A percentile compares a stretch with the other conserved stretches of the same genome.
phyloP scores from a whole-genome alignment of 495 filamentous ascomycete species.

The Articulospora tetracladia region DNA sequence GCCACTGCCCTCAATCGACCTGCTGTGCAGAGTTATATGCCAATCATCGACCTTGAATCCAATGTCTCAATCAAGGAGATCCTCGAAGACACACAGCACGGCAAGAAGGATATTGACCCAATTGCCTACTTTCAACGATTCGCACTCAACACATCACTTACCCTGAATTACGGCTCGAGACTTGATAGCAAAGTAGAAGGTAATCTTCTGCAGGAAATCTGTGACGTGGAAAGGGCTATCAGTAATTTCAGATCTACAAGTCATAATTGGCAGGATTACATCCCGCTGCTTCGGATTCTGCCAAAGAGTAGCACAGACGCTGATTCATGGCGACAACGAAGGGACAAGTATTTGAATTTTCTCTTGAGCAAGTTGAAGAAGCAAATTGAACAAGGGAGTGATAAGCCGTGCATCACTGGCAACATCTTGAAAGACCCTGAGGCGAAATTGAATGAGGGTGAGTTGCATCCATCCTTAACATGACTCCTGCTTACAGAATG shows the following conservation, averaged over 20 bases:
- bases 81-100: conserved; percentile 50
- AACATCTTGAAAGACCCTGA: conserved; percentile 65
- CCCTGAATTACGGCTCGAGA: conserved; percentile 62
- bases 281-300: conserved; percentile 56
- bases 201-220: conserved; percentile 56
- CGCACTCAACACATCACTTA: conserved; percentile 62
- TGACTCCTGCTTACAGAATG: conserved; percentile 13
- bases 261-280: conserved; percentile 71
- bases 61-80: conserved; percentile 63
- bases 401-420: conserved; percentile 68
- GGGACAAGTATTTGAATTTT: conserved; percentile 55
- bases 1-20: conserved; percentile 66
- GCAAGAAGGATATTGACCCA: conserved; percentile 59
- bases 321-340: conserved; percentile 46
- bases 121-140: conserved; percentile 63
- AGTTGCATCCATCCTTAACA: conserved; percentile 5
- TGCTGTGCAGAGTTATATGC: conserved; percentile 66
- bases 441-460: conserved; percentile 57
- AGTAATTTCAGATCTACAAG: conserved; percentile 62
- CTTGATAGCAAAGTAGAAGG: conserved; percentile 55
- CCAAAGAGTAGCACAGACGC: conserved; percentile 52
- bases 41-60: conserved; percentile 65
- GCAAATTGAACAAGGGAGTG: conserved; percentile 54
- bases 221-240: conserved; percentile 58
- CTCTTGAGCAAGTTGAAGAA: conserved; percentile 58